Evolutionary conservation across 305 asterid species (phyloP).

Genomic region (Ajuga reptans): DNA sequence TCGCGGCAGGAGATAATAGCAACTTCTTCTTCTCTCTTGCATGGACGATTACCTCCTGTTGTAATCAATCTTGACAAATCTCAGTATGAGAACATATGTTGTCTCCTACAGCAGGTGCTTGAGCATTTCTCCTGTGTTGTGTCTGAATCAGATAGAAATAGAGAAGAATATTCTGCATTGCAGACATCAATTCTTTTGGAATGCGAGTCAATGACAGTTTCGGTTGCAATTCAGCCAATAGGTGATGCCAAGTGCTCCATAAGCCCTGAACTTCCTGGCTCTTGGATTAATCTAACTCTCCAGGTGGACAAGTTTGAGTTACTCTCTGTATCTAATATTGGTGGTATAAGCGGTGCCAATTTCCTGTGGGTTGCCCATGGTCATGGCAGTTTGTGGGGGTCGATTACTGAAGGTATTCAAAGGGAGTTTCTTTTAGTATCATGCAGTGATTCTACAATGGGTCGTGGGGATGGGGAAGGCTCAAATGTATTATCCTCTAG

Average conservation of each 20-base stretch:
- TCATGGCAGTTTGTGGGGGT: conserved; percentile 83
- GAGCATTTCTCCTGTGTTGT: conserved; percentile 36
- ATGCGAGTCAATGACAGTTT: conserved; percentile 50
- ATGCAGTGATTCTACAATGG: conserved; percentile 60
- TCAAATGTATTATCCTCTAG: conserved; percentile 71
- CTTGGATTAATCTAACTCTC: conserved; percentile 69
- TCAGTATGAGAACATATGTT: conserved; percentile 46
- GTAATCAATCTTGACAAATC: conserved; percentile 39
- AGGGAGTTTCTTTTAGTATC: conserved; percentile 76
- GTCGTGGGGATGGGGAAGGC: conserved; percentile 96
- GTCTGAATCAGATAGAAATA: conserved; percentile 35
- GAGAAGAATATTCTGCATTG: conserved; percentile 34
- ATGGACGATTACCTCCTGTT: conserved; percentile 55
- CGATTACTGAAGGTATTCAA: conserved; percentile 47
- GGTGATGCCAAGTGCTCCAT: conserved; percentile 39
- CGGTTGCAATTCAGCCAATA: conserved; percentile 37
- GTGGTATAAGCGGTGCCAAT: conserved; percentile 58
- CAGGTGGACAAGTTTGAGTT: conserved; percentile 60
- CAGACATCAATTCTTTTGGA: conserved; percentile 74
- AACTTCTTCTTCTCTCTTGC: conserved; percentile 64
- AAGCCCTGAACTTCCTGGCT: conserved; percentile 75
- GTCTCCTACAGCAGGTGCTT: conserved; percentile 47
- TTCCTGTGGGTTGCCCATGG: conserved; percentile 68
- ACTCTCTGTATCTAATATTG: conserved; percentile 69
- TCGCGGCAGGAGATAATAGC: conserved; percentile 58